Conservation (phyloP, 1,139 yeast genomes). For the Debaryomycetaceae sp. region DNA sequence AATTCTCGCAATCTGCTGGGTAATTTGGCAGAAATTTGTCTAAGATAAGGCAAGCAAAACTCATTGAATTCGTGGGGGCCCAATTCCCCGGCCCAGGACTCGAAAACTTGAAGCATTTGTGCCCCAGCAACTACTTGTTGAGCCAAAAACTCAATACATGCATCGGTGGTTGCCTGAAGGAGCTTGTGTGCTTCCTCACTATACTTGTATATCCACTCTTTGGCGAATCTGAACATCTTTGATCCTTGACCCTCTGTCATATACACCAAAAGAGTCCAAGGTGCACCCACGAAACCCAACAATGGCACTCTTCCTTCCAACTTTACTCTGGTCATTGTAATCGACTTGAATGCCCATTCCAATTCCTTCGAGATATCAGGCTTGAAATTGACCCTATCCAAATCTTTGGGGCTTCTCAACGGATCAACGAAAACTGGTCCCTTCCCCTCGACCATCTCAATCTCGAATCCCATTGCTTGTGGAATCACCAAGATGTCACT, state of each 20-base stretch:
- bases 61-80: slow-evolving; percentile 86
- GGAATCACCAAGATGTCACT: slow-evolving; percentile 95
- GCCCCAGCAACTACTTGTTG: slow-evolving; percentile 97
- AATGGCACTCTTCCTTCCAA: slow-evolving; percentile 89
- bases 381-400: slow-evolving; percentile 53
- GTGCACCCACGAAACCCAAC: slow-evolving; percentile 95
- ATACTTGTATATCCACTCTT: slow-evolving; percentile 84
- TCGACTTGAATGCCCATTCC: slow-evolving; percentile 93
- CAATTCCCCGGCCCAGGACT: slow-evolving; percentile 97
- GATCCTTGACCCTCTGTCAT: slow-evolving; percentile 99
- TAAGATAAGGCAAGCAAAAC: slow-evolving; percentile 84
- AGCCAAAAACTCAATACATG: slow-evolving; percentile 88
- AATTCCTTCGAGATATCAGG: slow-evolving; percentile 74
- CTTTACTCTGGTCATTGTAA: slow-evolving; percentile 79
- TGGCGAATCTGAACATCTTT: slow-evolving; percentile 83
- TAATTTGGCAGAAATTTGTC: slow-evolving; percentile 67
- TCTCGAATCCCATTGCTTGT: slow-evolving; percentile 97
- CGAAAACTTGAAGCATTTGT: slow-evolving; percentile 94
- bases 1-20: slow-evolving; percentile 69
- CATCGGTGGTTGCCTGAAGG: slow-evolving; percentile 78
- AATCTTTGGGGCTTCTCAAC: slow-evolving; percentile 67
- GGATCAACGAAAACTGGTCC: slow-evolving; percentile 96
- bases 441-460: slow-evolving; percentile 88
- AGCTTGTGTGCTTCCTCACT: slow-evolving; percentile 70
- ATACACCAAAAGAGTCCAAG: slow-evolving; percentile 94